Evolutionary conservation across 352 stramenopile species (phyloP).

Genomic region (Phytophthora idaei): DNA sequence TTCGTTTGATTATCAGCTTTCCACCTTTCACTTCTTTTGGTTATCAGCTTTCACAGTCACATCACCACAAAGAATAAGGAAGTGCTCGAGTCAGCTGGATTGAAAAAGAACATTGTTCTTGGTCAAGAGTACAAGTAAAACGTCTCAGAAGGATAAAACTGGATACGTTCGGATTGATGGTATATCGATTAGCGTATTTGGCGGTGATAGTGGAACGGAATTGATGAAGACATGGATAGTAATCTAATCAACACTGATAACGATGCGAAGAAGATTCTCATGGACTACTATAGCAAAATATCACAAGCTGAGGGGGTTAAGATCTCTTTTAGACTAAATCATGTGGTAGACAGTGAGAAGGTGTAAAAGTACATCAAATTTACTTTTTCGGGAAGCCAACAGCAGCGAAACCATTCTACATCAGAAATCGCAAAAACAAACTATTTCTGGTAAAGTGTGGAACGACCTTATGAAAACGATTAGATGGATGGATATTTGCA

Average conservation of each 20-base stretch:
- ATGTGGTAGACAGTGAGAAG: constrained; percentile 13
- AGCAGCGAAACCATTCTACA: constrained; percentile 20
- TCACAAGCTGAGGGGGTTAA: constrained; percentile 7
- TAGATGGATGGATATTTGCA: constrained; percentile 29
- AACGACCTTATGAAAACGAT: constrained; percentile 25
- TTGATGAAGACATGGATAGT: constrained; percentile 19
- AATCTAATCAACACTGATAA: constrained; percentile 15
- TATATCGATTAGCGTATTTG: constrained; percentile 5
- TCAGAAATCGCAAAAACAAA: constrained; percentile 23
- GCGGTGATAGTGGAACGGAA: constrained; percentile 4
- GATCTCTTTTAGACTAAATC: constrained; percentile 24
- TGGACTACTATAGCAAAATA: constrained; percentile 11
- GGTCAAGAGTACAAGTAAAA: too few relatives aligned
- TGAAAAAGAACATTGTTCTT: too few relatives aligned
- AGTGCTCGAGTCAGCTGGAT: too few relatives aligned
- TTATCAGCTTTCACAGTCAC: too few relatives aligned
- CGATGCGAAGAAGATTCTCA: too few relatives aligned
- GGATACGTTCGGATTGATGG: too few relatives aligned
- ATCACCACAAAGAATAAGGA: too few relatives aligned
- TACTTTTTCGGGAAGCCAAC: constrained; percentile 28
- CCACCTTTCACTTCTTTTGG: too few relatives aligned
- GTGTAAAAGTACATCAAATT: constrained; percentile 17
- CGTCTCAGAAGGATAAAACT: too few relatives aligned
- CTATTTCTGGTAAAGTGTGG: constrained; percentile 16
- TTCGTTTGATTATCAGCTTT: too few relatives aligned